Evolutionary conservation across 768 basidiomycete species (phyloP), one percentile per base, ranked within the genome.

Genomic region (Mycena pura): DNA sequence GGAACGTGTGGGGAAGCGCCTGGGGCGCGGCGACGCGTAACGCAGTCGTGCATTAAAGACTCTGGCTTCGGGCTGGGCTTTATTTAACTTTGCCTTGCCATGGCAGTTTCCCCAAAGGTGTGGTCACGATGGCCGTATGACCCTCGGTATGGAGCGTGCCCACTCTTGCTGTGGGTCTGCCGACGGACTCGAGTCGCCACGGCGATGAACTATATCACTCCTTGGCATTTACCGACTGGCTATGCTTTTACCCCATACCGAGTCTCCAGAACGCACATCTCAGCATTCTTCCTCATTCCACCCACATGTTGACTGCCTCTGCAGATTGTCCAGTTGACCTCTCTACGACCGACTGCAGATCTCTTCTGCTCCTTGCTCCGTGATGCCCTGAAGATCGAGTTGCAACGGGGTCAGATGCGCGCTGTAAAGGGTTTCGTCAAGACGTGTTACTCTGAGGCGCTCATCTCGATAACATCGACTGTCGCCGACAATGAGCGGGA

Each of bases 351-450:
- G 15, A 95, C 94, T 0, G 96, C 96, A 17, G 95, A 97, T 68
- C 83, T 90, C 29, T 99, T 99, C 80, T 97, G 96, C 71, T 84
- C 89, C 1, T 80, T 94, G 6, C 84, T 99, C 1, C 88, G 95
- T 8, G 91, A 96, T 67, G 89, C 92, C 4, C 84, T 99, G 64
- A 97, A 95, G 77, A 80, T 88, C 5, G 92, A 97, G 68, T 82
- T 98, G 13, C 91, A 95, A 69, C 86, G 90, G 15, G 92, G 96
- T 3, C 88, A 90, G 70, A 99, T 99, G 95, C 97, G 97, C 75
- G 78, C 80, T 13, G 91, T 98, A 59, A 97, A 96, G 74, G 81
- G 83, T 13, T 98, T 99, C 72, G 86, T 92, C 28, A 91, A 92
- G 76, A 93, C 94, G 1, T 92, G 95, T 72, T 98, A 96, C 74